phyloP scores from a whole-genome alignment of 768 basidiomycete genomes.

The Amanita jacksonii region DNA sequence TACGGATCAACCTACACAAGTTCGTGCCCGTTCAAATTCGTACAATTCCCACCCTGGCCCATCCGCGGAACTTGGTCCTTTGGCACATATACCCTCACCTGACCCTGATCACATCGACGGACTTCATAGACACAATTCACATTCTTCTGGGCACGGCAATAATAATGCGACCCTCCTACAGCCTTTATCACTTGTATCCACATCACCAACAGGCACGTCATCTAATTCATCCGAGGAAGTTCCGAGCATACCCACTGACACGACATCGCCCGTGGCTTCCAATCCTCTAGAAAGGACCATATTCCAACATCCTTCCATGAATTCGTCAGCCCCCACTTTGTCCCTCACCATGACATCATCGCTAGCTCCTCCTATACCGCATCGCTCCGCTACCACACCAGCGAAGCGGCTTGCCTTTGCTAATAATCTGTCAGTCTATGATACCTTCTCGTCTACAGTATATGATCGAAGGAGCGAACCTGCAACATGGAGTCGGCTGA shows the following conservation, averaged over 20 bases:
- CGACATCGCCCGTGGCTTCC: conserved; percentile 22
- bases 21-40: conserved; percentile 73
- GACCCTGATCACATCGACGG: conserved; percentile 85
- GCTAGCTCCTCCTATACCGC: conserved; percentile 48
- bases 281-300: conserved; percentile 41
- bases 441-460: conserved; percentile 85
- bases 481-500: conserved; percentile 93
- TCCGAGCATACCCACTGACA: conserved; percentile 26
- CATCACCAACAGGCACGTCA: conserved; percentile 22
- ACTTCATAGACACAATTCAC: conserved; percentile 59
- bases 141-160: conserved; percentile 35
- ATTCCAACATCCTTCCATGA: conserved; percentile 73
- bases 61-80: conserved; percentile 55
- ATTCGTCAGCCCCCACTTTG: conserved; percentile 86
- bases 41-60: conserved; percentile 47
- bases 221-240: conserved; percentile 30
- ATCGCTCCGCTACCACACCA: conserved; percentile 63
- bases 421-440: conserved; percentile 87
- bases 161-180: conserved; percentile 41
- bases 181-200: conserved; percentile 47
- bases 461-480: conserved; percentile 96
- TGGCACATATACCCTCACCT: conserved; percentile 74
- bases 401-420: conserved; percentile 80
- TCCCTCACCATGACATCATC: conserved; percentile 40
- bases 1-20: conserved; percentile 34